These are phyloP conservation scores for Protea cynaroides DNA, from an alignment of 164 flowering plant genomes.

Conservation along the genomic window DNA sequence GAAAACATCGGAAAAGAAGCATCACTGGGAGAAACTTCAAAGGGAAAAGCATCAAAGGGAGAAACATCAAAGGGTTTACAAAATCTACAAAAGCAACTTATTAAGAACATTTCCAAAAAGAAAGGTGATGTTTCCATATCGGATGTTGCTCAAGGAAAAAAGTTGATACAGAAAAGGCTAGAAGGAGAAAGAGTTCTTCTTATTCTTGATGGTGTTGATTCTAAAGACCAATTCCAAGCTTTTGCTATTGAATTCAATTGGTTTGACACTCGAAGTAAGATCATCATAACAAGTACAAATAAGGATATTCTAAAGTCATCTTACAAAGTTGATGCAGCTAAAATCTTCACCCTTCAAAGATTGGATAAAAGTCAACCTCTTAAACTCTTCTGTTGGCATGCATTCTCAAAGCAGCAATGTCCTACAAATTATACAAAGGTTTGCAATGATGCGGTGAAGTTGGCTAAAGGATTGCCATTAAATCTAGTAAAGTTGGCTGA, in stretches of 20 bases:
- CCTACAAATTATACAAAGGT: too few species aligned
- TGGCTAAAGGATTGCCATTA: too few species aligned
- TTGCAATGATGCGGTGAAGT: too few species aligned
- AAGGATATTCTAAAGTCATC: neutral
- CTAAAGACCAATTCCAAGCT: conserved; percentile 6
- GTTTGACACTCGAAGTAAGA: conserved; percentile 21
- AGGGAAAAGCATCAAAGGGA: too few species aligned
- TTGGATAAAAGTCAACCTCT: neutral
- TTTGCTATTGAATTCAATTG: conserved; percentile 6
- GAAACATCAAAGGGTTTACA: too few species aligned
- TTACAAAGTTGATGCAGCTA: neutral
- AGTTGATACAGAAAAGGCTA: neutral
- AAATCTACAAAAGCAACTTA: too few species aligned
- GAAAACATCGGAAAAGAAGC: conserved; percentile 14
- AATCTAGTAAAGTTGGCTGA: too few species aligned
- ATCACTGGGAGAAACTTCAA: neutral
- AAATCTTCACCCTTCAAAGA: neutral
- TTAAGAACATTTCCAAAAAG: too few species aligned
- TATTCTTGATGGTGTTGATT: conserved; percentile 29
- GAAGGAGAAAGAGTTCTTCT: neutral
- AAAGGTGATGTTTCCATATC: too few species aligned
- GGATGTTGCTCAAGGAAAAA: neutral
- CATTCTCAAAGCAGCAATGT: too few species aligned
- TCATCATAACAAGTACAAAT: conserved; percentile 17
- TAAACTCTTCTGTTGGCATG: conserved; percentile 1